Conservation (phyloP, 2,329 filamentous ascomycete genomes). For the Cladorrhinum sp. region DNA sequence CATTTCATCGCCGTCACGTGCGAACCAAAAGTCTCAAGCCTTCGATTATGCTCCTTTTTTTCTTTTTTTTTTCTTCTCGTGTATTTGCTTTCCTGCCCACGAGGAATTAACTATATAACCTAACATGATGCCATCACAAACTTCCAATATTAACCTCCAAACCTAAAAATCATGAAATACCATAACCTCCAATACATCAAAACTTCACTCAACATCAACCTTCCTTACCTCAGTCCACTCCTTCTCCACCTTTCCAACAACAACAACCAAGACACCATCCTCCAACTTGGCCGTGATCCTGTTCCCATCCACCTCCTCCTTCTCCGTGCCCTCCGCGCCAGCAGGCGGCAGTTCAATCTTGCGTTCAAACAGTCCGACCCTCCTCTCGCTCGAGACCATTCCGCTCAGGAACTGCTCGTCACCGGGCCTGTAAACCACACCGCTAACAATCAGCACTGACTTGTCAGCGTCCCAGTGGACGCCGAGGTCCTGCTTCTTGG, state of each 20-base stretch:
- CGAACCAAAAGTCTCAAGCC: neutral
- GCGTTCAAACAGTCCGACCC: constrained; percentile 71
- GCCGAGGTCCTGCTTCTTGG: constrained; percentile 72
- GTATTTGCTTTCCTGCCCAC: no score
- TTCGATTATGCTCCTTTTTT: constrained; percentile 1
- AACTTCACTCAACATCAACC: constrained; percentile 54
- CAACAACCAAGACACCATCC: constrained; percentile 72
- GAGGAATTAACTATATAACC: no score
- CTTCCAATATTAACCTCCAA: no score
- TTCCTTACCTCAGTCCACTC: constrained; percentile 62
- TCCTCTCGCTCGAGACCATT: constrained; percentile 63
- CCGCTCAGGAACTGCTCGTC: constrained; percentile 66
- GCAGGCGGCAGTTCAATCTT: constrained; percentile 60
- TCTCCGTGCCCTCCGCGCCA: constrained; percentile 38
- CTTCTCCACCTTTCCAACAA: constrained; percentile 69
- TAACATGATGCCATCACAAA: no score
- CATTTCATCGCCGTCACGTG: neutral
- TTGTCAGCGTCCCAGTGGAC: constrained; percentile 73
- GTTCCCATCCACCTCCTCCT: constrained; percentile 60
- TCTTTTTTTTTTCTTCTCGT: neutral
- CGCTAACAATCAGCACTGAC: constrained; percentile 62
- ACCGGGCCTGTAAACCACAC: constrained; percentile 69
- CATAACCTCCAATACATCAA: no score
- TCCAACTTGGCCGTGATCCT: constrained; percentile 72
- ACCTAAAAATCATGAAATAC: no score